Evolutionary conservation across 306 rosid genomes (phyloP), one percentile per base, ranked within the genome.

Genomic region (Corylus heterophylla): DNA sequence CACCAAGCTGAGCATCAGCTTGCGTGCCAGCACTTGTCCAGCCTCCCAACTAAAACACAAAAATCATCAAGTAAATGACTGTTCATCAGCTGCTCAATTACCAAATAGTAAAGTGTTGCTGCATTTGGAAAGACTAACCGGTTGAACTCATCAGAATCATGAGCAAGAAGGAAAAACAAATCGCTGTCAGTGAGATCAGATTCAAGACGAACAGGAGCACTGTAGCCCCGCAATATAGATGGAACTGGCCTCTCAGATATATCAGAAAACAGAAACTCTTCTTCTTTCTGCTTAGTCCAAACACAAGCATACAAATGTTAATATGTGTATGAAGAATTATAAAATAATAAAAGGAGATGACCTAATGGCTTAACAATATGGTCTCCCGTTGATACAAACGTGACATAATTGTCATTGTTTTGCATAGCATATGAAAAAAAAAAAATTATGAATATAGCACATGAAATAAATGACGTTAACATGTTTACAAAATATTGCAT

Each of bases 141-240:
- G 77, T 93, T 96, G 83, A 96, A 96, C 82, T 90, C 92, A 54
- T 96, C 98, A 11, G 98, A 91, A 88, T 96, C 99, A 81, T 93
- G 78, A 76, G 97, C 99, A 66, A 96, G 91, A 50, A 96, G 93
- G 89, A 96, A 93, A 89, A 82, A 96, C 68, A 93, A 89, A 82
- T 93, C 96, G 3, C 75, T 79, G 13, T 96, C 92, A 4, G 86
- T 71, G 81, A 96, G 93, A 88, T 96, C 97, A 12, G 98, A 86
- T 80, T 93, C 97, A 61, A 96, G 86, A 59, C 99, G 99, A 72
- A 96, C 59, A 72, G 99, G 99, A 81, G 98, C 93, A 88, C 99
- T 96, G 71, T 93, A 96, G 31, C 97, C 96, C 56, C 99, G 85
- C 69, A 91, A 83, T 75, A 96, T 74, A 78, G 99, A 96, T 52